These are phyloP conservation scores for Adansonia madagascariensis DNA, from an alignment of 441 rosid genomes.

Conservation along the genomic window DNA sequence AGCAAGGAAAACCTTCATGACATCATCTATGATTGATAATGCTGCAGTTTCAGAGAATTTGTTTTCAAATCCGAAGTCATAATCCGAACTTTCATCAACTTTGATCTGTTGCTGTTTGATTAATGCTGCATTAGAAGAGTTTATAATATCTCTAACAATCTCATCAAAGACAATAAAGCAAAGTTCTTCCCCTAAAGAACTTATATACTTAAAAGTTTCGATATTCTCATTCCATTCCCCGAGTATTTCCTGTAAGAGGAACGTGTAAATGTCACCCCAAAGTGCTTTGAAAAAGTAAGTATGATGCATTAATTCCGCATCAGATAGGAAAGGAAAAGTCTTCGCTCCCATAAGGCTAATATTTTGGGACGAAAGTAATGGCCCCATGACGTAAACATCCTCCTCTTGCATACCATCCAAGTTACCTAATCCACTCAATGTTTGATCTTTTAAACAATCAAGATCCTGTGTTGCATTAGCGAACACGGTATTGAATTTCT, in stretches of 20 bases:
- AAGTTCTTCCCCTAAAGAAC: conserved; percentile 31
- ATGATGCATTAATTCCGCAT: neutral
- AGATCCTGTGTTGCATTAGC: conserved; percentile 27
- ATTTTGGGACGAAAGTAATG: neutral
- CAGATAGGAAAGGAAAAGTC: too few relatives aligned
- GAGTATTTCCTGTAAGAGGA: conserved; percentile 30
- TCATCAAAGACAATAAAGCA: conserved; percentile 32
- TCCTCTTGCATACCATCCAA: conserved; percentile 25
- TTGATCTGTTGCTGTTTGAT: conserved; percentile 23
- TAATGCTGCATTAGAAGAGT: conserved; percentile 19
- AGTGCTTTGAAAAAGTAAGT: neutral
- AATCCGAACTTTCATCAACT: neutral
- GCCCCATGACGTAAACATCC: neutral
- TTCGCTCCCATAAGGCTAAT: neutral
- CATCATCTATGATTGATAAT: conserved; percentile 37
- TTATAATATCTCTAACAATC: conserved; percentile 31
- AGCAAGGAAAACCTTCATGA: conserved; percentile 35
- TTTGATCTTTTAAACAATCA: neutral
- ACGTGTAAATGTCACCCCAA: neutral
- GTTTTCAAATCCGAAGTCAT: neutral
- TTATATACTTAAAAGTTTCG: conserved; percentile 28
- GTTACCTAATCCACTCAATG: neutral
- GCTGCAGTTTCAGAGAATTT: conserved; percentile 31
- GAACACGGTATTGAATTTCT: conserved; percentile 26
- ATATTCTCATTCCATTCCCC: conserved; percentile 37